Conservation (phyloP, 2,329 filamentous ascomycete genomes). For the Lachnellula subtilissima region DNA sequence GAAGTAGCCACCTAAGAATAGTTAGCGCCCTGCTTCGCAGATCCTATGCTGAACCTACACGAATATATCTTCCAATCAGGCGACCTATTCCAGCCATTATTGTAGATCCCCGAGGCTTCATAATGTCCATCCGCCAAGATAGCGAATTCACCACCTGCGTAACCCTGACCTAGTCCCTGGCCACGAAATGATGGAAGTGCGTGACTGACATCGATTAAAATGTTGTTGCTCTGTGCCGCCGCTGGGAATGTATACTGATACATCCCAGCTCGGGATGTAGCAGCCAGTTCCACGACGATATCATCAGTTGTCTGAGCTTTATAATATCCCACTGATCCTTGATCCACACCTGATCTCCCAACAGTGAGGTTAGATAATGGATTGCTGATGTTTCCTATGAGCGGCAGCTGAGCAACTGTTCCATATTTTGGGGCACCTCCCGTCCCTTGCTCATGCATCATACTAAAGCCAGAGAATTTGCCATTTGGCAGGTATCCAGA, state of each 20-base stretch:
- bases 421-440: conserved; percentile 68
- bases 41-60: conserved; percentile 40
- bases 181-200: conserved; percentile 59
- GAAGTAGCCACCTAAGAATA: conserved; percentile 22
- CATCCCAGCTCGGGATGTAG: conserved; percentile 52
- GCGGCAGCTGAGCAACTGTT: conserved; percentile 56
- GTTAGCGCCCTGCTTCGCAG: neutral
- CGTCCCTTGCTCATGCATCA: conserved; percentile 64
- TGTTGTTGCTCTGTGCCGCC: conserved; percentile 32
- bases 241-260: conserved; percentile 56
- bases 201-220: conserved; percentile 37
- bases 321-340: conserved; percentile 58
- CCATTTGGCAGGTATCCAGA: conserved; percentile 48
- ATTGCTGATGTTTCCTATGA: conserved; percentile 45
- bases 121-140: conserved; percentile 50
- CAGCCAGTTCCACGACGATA: conserved; percentile 53
- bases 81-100: conserved; percentile 63
- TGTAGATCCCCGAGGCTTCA: conserved; percentile 56
- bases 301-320: conserved; percentile 50
- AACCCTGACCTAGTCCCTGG: conserved; percentile 56
- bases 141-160: conserved; percentile 54
- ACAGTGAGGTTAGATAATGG: conserved; percentile 54
- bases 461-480: conserved; percentile 54
- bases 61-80: conserved; percentile 60
- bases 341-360: conserved; percentile 45